phyloP scores from a whole-genome alignment of 1,139 yeast species.

The Magnusiomyces starmeri region DNA sequence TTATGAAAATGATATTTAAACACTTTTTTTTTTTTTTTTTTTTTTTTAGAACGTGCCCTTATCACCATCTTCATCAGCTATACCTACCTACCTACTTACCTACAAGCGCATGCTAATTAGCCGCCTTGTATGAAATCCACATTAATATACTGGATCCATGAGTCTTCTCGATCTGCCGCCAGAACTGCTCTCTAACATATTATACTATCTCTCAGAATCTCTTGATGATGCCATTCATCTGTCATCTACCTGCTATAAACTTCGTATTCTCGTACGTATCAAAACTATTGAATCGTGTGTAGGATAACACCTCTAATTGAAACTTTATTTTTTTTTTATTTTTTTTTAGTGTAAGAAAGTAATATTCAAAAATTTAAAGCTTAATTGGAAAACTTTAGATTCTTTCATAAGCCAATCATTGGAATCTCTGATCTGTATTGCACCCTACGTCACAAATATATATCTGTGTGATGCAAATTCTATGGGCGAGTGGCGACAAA shows the following conservation, averaged over 20 bases:
- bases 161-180: background rate
- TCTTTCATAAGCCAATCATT: constrained; percentile 12
- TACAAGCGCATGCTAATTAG: too few species aligned
- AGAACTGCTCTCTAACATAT: background rate
- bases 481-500: constrained; percentile 26
- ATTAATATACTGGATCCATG: too few species aligned
- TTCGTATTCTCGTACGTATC: constrained; percentile 11
- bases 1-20: too few species aligned
- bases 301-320: too few species aligned
- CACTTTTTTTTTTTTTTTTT: too few species aligned
- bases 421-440: constrained; percentile 7
- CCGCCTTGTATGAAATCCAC: too few species aligned
- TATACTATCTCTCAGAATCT: background rate
- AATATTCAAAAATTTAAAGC: constrained; percentile 15
- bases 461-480: constrained; percentile 19
- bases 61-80: too few species aligned
- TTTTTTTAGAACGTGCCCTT: too few species aligned
- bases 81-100: too few species aligned
- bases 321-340: background rate
- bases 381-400: constrained; percentile 18
- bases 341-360: constrained; percentile 7
- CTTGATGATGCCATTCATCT: constrained; percentile 4
- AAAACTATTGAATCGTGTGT: background rate
- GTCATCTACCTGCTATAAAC: constrained; percentile 5
- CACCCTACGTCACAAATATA: constrained; percentile 15